These are phyloP conservation scores for Citrus reticulata DNA, from an alignment of 345 rosid species.

Conservation along the genomic window DNA sequence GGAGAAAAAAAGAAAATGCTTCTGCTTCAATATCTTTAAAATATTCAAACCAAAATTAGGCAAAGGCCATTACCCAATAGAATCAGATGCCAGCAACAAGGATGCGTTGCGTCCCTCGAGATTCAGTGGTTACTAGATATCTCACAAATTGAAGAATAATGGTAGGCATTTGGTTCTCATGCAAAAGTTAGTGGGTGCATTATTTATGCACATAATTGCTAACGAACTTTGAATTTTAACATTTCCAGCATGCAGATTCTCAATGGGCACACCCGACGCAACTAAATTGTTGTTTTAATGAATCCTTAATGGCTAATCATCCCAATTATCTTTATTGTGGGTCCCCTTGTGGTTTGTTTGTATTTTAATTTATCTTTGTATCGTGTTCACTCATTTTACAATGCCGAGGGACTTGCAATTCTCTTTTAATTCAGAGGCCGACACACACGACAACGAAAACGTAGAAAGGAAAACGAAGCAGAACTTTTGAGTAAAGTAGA, in stretches of 20 bases:
- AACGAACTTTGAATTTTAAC: conserved; percentile 10
- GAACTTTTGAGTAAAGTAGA: neutral
- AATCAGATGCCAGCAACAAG: conserved; percentile 13
- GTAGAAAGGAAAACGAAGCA: neutral
- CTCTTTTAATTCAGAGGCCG: neutral
- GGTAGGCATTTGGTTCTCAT: neutral
- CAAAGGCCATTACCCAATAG: neutral
- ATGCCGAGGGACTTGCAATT: neutral
- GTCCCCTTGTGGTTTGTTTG: neutral
- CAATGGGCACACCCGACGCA: conserved; percentile 15
- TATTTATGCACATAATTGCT: neutral
- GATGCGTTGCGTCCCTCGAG: neutral
- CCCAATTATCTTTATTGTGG: neutral
- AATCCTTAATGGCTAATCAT: neutral
- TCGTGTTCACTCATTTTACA: neutral
- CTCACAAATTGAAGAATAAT: neutral
- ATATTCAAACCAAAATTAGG: too few relatives aligned
- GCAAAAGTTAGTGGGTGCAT: neutral
- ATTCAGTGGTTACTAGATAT: neutral
- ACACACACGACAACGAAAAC: neutral
- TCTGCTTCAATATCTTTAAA: too few relatives aligned
- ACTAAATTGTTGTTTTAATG: neutral
- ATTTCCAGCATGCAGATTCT: conserved; percentile 19
- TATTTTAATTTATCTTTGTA: neutral
- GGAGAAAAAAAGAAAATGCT: rapidly evolving